A percentile compares a stretch with the other conserved stretches of the same genome.
phyloP scores from a whole-genome alignment of 768 basidiomycete genomes.

The Dioszegia aurantiaca region DNA sequence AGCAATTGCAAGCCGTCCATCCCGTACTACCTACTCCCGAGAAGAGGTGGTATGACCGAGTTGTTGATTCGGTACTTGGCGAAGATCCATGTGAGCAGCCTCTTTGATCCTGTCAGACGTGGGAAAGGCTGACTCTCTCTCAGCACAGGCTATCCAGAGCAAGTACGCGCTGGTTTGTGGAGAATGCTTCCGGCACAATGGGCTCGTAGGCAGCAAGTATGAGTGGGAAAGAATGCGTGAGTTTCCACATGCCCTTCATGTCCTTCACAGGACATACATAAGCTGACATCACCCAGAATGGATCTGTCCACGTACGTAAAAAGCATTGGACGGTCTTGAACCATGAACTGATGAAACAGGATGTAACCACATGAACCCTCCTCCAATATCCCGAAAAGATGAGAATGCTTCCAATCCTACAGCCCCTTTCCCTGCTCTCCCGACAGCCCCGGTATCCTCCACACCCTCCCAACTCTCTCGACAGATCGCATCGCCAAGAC shows the following conservation, averaged over 20 bases:
- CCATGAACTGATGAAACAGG: conserved; percentile 20
- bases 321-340: background rate
- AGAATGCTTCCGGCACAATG: conserved; percentile 52
- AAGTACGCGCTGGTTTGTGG: conserved; percentile 52
- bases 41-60: conserved; percentile 51
- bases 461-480: conserved; percentile 15
- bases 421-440: background rate
- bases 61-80: conserved; percentile 43
- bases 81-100: conserved; percentile 48
- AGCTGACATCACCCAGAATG: conserved; percentile 28
- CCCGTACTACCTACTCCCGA: conserved; percentile 50
- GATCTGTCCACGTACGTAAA: conserved; percentile 39
- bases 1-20: conserved; percentile 39
- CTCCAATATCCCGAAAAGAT: conserved; percentile 30
- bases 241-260: conserved; percentile 16
- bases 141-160: conserved; percentile 47
- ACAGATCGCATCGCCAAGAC: conserved; percentile 27
- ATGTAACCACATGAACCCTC: conserved; percentile 49
- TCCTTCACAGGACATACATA: background rate
- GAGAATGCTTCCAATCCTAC: background rate
- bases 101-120: background rate
- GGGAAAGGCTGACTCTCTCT: background rate
- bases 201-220: conserved; percentile 48
- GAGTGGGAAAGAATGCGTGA: conserved; percentile 52
- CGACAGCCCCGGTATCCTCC: conserved; percentile 11